Percentiles rank a stretch among this genome's conserved stretches.
Conservation (phyloP, 345 rosid genomes). For the Populus alba region DNA sequence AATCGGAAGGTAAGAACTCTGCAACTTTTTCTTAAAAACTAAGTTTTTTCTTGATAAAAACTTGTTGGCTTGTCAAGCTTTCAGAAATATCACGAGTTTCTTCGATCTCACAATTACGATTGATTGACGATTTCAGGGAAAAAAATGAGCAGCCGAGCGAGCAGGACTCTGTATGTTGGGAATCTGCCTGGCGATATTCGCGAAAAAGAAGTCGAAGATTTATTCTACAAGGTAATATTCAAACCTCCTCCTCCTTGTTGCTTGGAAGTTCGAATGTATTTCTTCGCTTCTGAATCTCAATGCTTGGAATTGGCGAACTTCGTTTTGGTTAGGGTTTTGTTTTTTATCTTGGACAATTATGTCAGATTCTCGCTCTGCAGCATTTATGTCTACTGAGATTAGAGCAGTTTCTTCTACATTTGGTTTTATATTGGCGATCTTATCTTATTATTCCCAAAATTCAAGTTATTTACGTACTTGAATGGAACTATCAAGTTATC, state of each 20-base stretch:
- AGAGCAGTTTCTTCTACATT: too few relatives aligned
- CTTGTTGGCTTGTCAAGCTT: not conserved
- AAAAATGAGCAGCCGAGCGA: constrained; percentile 77
- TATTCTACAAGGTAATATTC: constrained; percentile 69
- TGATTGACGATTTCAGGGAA: constrained; percentile 19
- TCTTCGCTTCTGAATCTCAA: not conserved
- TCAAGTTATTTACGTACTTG: too few relatives aligned
- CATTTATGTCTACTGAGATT: too few relatives aligned
- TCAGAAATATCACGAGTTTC: not conserved
- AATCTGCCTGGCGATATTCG: constrained; percentile 93
- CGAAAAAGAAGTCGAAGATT: constrained; percentile 82
- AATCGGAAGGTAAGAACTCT: not conserved
- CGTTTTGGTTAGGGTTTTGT: not conserved
- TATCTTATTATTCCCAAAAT: too few relatives aligned
- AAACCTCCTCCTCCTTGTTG: not conserved
- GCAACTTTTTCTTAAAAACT: not conserved
- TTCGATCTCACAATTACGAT: not conserved
- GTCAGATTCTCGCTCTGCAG: not conserved
- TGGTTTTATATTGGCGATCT: too few relatives aligned
- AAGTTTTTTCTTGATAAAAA: not conserved
- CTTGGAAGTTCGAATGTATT: not conserved
- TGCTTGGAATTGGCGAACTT: not conserved
- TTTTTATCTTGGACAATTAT: not conserved
- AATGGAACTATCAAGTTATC: too few relatives aligned
- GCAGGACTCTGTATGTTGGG: constrained; percentile 88